Evolutionary conservation across 345 rosid species (phyloP).

Genomic region (Bruguiera gymnorhiza): DNA sequence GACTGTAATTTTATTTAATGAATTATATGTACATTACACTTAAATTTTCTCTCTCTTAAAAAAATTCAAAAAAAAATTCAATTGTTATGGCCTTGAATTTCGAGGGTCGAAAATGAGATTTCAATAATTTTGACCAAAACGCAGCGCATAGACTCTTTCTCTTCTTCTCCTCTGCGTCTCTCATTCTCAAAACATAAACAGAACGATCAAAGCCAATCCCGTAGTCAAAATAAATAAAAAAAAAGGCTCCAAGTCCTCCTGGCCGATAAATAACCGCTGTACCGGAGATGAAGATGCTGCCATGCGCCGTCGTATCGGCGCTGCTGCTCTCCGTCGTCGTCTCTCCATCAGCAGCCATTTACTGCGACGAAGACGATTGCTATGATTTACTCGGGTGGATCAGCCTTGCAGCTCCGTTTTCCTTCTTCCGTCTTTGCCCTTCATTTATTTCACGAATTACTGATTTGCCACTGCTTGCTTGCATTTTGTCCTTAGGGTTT

Average conservation of each 20-base stretch:
- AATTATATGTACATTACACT: no score
- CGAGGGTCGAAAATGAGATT: no score
- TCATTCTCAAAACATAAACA: no score
- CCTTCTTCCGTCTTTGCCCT: background rate
- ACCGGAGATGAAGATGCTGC: constrained; percentile 35
- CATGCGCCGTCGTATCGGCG: constrained; percentile 31
- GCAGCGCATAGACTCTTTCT: no score
- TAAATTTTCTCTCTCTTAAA: no score
- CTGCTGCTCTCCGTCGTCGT: constrained; percentile 40
- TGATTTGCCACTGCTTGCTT: background rate
- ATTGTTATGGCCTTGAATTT: no score
- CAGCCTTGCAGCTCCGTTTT: constrained; percentile 19
- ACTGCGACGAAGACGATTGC: constrained; percentile 97
- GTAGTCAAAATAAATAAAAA: background rate
- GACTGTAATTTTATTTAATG: no score
- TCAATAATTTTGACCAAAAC: no score
- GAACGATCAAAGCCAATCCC: background rate
- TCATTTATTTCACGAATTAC: background rate
- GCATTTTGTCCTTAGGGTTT: constrained; percentile 39
- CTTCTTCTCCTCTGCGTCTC: no score
- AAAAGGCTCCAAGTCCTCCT: background rate
- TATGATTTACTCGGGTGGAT: constrained; percentile 79
- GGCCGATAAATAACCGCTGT: background rate
- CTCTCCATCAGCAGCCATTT: constrained; percentile 64
- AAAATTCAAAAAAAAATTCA: no score